Evolutionary conservation across 306 rosid genomes (phyloP), one percentile per base, ranked within the genome.

Genomic region (Fragaria iinumae): DNA sequence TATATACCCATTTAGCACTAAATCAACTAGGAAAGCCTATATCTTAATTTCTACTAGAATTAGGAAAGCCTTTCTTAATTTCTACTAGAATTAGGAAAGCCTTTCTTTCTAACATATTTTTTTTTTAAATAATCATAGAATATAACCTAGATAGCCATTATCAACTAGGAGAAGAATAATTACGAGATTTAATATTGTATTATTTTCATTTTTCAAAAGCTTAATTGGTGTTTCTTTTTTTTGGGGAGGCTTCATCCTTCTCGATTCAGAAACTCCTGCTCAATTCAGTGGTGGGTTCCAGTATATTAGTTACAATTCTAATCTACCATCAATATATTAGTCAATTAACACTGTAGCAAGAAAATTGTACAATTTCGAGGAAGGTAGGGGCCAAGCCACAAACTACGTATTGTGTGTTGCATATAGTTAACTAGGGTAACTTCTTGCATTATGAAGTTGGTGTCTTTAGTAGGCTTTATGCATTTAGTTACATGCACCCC

Each of bases 161-260:
- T 25, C 25, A 25, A 25, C 25, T 25, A 25, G 25, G 0, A 25
- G 25, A 25, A 25, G 25, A 25, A 20, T 73, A 10, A 3, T 10
- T 21, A 6, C 20, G 23, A 7, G 10, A 21, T 18, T 5, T 36
- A 4, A 18, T n/a, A 53, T 17, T 5, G 0, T 8, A 34, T 6
- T 71, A 13, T 71, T 12, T 71, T 62, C 16, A 17, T 18, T 41
- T 48, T 66, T 59, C 8, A 20, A 18, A 65, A 32, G 43, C 55
- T 13, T 44, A 41, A 39, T 71, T 70, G 66, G 11, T 80, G 52
- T 47, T 67, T 80, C 71, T 69, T 82, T 81, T 76, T 81, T 73
- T 77, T 90, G 93, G 84, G 98, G 98, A 68, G 81, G 80, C 77
- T 84, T 93, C 83, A 76, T 74, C 69, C 53, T 93, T 76, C 25